Evolutionary conservation across 345 rosid genomes (phyloP), one percentile per base, ranked within the genome.

Genomic region (Camelina sativa): DNA sequence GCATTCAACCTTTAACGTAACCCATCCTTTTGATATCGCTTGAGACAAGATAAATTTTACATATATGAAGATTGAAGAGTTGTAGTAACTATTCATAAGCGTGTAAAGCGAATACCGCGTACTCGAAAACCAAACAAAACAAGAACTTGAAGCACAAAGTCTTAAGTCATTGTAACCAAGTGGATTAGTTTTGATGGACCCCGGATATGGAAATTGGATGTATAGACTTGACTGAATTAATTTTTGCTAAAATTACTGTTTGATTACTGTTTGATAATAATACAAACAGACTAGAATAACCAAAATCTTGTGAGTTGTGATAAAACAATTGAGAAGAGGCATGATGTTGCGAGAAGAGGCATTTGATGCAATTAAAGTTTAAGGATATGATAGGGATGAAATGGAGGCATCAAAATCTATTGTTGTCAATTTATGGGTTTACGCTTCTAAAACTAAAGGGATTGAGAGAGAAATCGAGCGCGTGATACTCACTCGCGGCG

Each of bases 181-280:
- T 35, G 15, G 62, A n/a, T n/a, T n/a, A 32, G 62, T 23, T 58
- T 58, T 16, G 13, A 58, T 58, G 8, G 58, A 53, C 58, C 61
- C 8, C 28, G 20, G 11, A 32, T 57, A n/a, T 30, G 8, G 10
- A 35, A 35, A 7, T 1, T 35, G 62, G 62, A n/a, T 57, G 23
- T 34, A 15, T 10, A 35, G 15, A 16, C 35, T 20, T 58, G 43
- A 35, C 44, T 35, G 5, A 1, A 57, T 4, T 6, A 56, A 56
- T 8, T 56, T 30, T 32, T 25, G 13, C 43, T 40, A 15, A 40
- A 56, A 13, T 15, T 12, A 30, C 44, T 4, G 12, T 40, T 11
- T 40, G 44, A 13, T 15, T 12, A 30, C 44, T 4, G 12, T 40
- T 11, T 40, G 44, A 35, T 35, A 35, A 35, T 35, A 35, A 35